phyloP scores from a whole-genome alignment of 768 basidiomycete genomes.

The Gloeostereum incarnatum region DNA sequence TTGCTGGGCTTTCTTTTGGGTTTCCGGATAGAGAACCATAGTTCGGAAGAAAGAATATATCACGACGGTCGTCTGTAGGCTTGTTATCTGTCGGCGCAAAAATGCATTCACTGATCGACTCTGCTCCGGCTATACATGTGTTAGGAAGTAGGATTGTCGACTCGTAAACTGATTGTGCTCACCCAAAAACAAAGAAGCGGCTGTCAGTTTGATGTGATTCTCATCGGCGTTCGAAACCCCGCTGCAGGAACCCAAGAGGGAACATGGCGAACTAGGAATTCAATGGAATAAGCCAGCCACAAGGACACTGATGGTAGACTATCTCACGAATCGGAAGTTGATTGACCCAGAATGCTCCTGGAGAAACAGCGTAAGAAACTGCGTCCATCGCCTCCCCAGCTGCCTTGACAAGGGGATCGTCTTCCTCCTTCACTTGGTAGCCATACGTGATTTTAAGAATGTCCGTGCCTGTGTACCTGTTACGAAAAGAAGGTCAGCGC shows the following conservation, averaged over 20 bases:
- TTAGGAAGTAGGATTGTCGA: not conserved
- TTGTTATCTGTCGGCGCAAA: no score
- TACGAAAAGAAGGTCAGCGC: not conserved
- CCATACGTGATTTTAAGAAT: constrained; percentile 24
- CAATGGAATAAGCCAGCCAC: not conserved
- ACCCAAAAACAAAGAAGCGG: not conserved
- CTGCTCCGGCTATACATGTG: not conserved
- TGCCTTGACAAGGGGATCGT: constrained; percentile 21
- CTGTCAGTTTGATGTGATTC: not conserved
- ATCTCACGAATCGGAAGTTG: constrained; percentile 15
- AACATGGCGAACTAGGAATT: constrained; percentile 18
- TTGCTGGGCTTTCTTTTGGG: constrained; percentile 3
- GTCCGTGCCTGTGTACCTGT: constrained; percentile 21
- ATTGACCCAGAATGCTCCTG: constrained; percentile 26
- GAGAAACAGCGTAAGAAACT: constrained; percentile 21
- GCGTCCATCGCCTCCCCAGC: constrained; percentile 21
- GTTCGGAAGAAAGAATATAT: constrained; percentile 1
- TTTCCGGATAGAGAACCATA: constrained; percentile 5
- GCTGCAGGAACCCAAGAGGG: constrained; percentile 32
- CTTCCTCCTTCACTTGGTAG: constrained; percentile 21
- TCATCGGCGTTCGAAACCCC: constrained; percentile 21
- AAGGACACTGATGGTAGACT: no score
- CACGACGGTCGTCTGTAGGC: not conserved
- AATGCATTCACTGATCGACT: no score
- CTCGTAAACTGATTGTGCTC: not conserved